Base-by-base conservation (phyloP, 169 alveolate genomes). In the Babesia gibsoni region DNA sequence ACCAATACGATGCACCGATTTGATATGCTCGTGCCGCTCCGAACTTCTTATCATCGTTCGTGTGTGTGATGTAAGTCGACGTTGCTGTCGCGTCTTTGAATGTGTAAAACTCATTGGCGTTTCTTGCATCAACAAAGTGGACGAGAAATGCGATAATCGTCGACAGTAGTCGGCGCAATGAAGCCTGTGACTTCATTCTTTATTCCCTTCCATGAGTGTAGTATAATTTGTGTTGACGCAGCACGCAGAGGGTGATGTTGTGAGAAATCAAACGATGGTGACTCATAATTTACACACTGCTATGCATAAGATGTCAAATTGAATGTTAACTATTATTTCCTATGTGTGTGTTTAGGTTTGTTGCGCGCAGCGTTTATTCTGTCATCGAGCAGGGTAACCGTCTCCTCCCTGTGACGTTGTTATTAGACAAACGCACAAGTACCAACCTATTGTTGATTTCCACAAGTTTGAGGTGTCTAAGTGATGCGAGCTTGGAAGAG, bases 1-100 rank as follows among this genome's bases (percentile, higher is more conserved):
- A 90, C 95, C 95, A 91, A 59, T 88, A 91, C 30, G 92, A 86
- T 7, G 93, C 82, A 36, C 94, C 94, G 29, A 90, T 89, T 69
- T 91, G 95, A 48, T 90, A 72, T 35, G 94, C 95, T 20, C 95
- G 42, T 5, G 63, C 63, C 18, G 88, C 73, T n/a, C 79, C 74
- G 32, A 65, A 66, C 54, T 79, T 69, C 52, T 79, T 70, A 1
- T 10, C 67, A 58, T 75, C 70, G 10, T 86, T 73, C 25, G 85
- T 88, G 30, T 72, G 68, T 25, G 85, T 91, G 49, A 63, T 48
- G 35, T 77, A 82, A 0, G 84, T 73, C 14, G 93, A 88, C 37
- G 93, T 82, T 2, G 93, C 93, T 61, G 79, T 73, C 7, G 90
- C 83, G 80, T 88, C 91, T 54, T 61, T 74, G 74, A 88, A 88